Evolutionary conservation across 139 green algal species (phyloP), one percentile per base, ranked within the genome.

Genomic region (Ostreobium quekettii): DNA sequence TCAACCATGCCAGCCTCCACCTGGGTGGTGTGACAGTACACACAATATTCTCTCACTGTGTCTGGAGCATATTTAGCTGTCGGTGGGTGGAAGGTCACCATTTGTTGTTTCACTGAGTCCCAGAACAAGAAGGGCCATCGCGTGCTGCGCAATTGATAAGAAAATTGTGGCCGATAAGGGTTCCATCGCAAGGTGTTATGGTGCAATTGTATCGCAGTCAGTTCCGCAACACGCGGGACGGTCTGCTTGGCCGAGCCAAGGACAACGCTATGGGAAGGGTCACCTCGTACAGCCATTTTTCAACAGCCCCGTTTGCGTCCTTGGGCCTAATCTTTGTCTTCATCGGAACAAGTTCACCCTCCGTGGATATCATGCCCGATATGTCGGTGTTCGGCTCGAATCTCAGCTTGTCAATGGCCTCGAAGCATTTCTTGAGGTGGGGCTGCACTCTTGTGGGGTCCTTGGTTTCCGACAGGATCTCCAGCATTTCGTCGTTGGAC

Each of bases 401-500:
- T 35, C 74, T 83, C 36, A 84, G 78, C 48, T 74, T 82, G 65
- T 83, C 78, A 24, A 87, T 82, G 76, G 81, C 85, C 68, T 91
- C 85, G 49, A 91, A 91, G 82, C 85, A 91, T 76, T 92, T 92
- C 64, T 87, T 89, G 8, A 92, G 67, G 75, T 90, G 84, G 28
- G 86, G 86, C 78, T 92, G 84, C 61, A 92, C 84, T 0, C 82
- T 68, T 11, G 78, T 86, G 24, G 86, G 82, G 64, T 92, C 85
- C 77, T 90, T 83, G 26, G 85, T 91, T 70, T 91, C 82, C 3
- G 75, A 85, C 61, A 91, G 74, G 62, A 92, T 92, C 73, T 92
- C 81, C 39, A 91, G 81, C 83, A 91, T 89, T 74, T 91, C 85
- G 59, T 91, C 83, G 66, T 91, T 91, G 22, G 80, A 89, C 36